These are phyloP conservation scores for Gracilaria vermiculophylla DNA, from an alignment of 23 red algal genomes.

Conservation along the genomic window DNA sequence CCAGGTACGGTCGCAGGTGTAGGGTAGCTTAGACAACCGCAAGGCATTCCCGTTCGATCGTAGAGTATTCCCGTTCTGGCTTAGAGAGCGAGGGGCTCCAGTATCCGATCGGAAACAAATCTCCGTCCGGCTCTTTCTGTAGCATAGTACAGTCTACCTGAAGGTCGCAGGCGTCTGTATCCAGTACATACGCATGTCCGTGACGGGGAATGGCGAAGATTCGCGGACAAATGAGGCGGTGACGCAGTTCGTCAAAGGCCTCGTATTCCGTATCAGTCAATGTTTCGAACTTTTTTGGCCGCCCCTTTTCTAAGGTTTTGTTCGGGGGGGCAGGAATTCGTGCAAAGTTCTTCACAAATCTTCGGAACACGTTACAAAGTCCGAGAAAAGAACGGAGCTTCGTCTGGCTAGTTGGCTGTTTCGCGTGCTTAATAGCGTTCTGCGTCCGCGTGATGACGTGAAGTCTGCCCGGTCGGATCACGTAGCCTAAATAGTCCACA, in stretches of 20 bases:
- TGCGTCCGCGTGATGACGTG: neutral
- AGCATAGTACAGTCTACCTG: slow-evolving; percentile 17
- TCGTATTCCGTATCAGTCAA: slow-evolving; percentile 3
- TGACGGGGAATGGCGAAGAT: neutral
- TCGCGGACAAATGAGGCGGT: neutral
- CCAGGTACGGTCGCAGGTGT: slow-evolving; percentile 16
- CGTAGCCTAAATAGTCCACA: slow-evolving; percentile 36
- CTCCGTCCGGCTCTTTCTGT: slow-evolving; percentile 17
- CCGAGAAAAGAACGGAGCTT: slow-evolving; percentile 30
- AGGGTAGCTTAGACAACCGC: slow-evolving; percentile 33
- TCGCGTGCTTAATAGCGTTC: neutral
- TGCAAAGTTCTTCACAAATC: slow-evolving; percentile 56
- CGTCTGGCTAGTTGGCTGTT: neutral
- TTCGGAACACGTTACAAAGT: slow-evolving; percentile 25
- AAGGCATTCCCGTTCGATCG: neutral
- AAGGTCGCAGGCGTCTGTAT: slow-evolving; percentile 12
- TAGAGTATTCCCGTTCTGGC: slow-evolving; percentile 1
- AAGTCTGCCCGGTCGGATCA: slow-evolving; percentile 32
- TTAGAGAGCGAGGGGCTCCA: neutral
- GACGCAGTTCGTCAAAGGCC: slow-evolving; percentile 13
- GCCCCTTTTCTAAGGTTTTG: slow-evolving; percentile 13
- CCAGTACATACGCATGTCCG: slow-evolving; percentile 7
- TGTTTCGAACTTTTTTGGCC: neutral
- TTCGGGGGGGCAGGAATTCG: slow-evolving; percentile 20
- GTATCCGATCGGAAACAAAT: neutral